Conservation (phyloP, 2,329 filamentous ascomycete genomes). For the Diaporthe batatas region DNA sequence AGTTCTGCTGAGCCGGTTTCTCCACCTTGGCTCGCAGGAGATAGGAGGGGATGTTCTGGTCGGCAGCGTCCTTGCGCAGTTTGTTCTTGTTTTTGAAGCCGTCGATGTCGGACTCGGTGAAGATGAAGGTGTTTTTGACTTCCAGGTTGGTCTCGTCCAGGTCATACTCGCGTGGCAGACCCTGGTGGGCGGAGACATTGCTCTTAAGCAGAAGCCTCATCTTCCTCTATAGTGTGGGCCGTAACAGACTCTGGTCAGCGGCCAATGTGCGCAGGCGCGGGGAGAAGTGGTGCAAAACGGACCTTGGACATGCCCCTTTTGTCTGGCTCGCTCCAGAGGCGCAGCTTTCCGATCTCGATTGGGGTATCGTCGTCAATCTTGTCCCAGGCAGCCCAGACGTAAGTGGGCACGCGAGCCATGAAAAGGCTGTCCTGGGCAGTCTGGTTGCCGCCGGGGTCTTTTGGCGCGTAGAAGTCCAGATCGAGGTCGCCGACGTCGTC, state of each 20-base stretch:
- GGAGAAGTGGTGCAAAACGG: not conserved
- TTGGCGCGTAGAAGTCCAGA: slow-evolving; percentile 66
- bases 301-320: slow-evolving; percentile 49
- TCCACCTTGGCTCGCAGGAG: slow-evolving; percentile 63
- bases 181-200: slow-evolving; percentile 75
- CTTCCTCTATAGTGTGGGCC: slow-evolving; percentile 52
- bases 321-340: slow-evolving; percentile 68
- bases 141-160: slow-evolving; percentile 75
- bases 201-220: slow-evolving; percentile 77
- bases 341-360: slow-evolving; percentile 83
- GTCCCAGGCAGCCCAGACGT: slow-evolving; percentile 84
- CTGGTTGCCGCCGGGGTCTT: slow-evolving; percentile 47
- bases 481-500: slow-evolving; percentile 73
- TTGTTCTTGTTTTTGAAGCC: slow-evolving; percentile 76
- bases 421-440: slow-evolving; percentile 66
- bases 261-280: not conserved
- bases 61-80: slow-evolving; percentile 67
- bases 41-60: slow-evolving; percentile 70
- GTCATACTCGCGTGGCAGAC: slow-evolving; percentile 89
- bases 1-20: slow-evolving; percentile 57
- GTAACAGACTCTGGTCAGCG: not conserved
- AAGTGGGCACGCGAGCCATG: slow-evolving; percentile 82
- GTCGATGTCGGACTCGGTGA: slow-evolving; percentile 92
- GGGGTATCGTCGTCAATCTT: slow-evolving; percentile 84
- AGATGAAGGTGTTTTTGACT: slow-evolving; percentile 90